These are phyloP conservation scores for Hippophae gyantsensis DNA, from an alignment of 306 rosid species.

Conservation along the genomic window DNA sequence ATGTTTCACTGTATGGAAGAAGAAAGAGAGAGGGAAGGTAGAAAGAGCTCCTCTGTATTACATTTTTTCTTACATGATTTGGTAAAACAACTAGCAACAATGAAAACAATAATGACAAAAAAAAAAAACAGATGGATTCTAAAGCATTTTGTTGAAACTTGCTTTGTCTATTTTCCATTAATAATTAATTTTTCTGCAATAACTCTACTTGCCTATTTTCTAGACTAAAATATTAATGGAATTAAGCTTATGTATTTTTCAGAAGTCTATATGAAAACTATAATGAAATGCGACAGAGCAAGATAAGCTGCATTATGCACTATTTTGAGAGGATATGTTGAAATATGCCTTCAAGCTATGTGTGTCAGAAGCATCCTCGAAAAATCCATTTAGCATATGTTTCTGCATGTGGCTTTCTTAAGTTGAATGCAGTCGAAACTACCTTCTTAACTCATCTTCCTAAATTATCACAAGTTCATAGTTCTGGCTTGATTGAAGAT, in stretches of 20 bases:
- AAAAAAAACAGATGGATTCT: too few relatives aligned
- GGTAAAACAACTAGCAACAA: too few relatives aligned
- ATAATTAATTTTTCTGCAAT: background rate
- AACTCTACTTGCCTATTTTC: background rate
- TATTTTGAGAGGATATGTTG: slow-evolving; percentile 71
- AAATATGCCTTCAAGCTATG: slow-evolving; percentile 51
- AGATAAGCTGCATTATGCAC: slow-evolving; percentile 73
- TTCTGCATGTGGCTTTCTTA: too few relatives aligned
- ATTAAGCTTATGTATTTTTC: slow-evolving; percentile 19
- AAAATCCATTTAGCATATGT: too few relatives aligned
- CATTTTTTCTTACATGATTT: too few relatives aligned
- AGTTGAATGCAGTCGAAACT: background rate
- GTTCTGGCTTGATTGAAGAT: slow-evolving; percentile 79
- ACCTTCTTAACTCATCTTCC: slow-evolving; percentile 11
- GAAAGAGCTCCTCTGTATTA: too few relatives aligned
- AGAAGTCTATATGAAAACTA: slow-evolving; percentile 55
- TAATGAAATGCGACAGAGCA: slow-evolving; percentile 54
- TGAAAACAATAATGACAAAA: too few relatives aligned
- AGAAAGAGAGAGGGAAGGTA: too few relatives aligned
- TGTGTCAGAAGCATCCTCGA: slow-evolving; percentile 3
- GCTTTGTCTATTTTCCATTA: too few relatives aligned
- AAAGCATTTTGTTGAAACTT: too few relatives aligned
- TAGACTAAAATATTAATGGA: background rate
- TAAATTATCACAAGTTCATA: slow-evolving; percentile 38
- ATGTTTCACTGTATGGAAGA: too few relatives aligned